Base-by-base conservation (phyloP, 31 red algal species). In the Asparagopsis taxiformis region DNA sequence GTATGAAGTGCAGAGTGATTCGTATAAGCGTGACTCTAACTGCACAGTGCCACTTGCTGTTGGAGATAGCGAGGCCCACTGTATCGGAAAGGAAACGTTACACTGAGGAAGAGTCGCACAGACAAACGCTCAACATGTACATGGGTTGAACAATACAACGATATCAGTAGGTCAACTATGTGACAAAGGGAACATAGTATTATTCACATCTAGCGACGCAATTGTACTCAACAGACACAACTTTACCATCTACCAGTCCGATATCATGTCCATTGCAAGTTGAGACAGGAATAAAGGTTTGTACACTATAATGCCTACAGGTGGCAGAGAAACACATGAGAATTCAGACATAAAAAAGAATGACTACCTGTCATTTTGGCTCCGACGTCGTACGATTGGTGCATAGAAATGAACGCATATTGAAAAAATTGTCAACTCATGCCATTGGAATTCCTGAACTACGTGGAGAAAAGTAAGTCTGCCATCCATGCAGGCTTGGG, bases 401-500 rank as follows among this genome's bases (percentile, higher is more conserved):
- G 7, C 20, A 59, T 59, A 59, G 21, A 59, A 59, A 59, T 22
- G 19, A n/a, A 9, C 7, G 29, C 21, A 22, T n/a, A 22, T 16
- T 15, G 21, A 25, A 16, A 16, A 59, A 59, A 9, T 7, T 25
- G 8, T 59, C 9, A 16, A 25, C 19, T 9, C 21, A 59, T 7
- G 29, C 55, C 7, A 59, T 7, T 16, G 8, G 29, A 9, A 25
- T 59, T 9, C 20, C 55, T 25, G 7, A 22, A 15, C 7, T 59
- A 8, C 21, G 26, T 46, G 5, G 38, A 68, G 49, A 46, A 23
- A 32, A 48, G 31, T 38, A 46, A n/a, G 19, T 38, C n/a, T 68
- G 64, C 38, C 30, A 68, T 46, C 64, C 64, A 20, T 68, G 30
- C 34, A 68, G 39, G 1, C 31, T 68, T 3, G 38, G 64, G 24